Evolutionary conservation across 2,329 filamentous ascomycete species (phyloP), one percentile per base, ranked within the genome.

Genomic region (Clarireedia homoeocarpa): DNA sequence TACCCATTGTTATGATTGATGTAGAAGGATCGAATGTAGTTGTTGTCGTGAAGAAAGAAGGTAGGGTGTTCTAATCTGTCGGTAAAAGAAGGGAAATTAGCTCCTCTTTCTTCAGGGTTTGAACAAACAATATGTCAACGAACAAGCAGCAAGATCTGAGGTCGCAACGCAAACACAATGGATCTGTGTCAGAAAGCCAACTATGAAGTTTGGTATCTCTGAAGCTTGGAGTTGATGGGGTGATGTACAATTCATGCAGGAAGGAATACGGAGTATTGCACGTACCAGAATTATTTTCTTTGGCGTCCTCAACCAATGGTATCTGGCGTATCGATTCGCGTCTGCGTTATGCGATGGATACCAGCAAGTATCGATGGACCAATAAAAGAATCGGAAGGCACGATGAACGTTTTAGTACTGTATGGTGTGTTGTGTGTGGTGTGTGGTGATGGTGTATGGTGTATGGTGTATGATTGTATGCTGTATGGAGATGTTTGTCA

Each of bases 1-100:
- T 69, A 69, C 67, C 67, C 66, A 69, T 69, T 66, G 62, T 67
- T 39, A 63, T 46, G 58, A 61, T 52, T 65, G 50, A 42, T 61
- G 60, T 62, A 65, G 65, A 67, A 68, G 57, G 66, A 61, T 62
- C 64, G 64, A 66, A 61, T 47, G 60, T 51, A 53, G 55, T 61
- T 48, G 55, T 50, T 23, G 26, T 42, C 12, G 45, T 48, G 26
- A 44, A 55, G 24, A 42, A 36, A 55, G 52, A 50, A 50, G 46
- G 52, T 44, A 39, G 46, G 52, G 50, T 45, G 36, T 50, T 55
- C 36, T 49, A 42, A 55, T 48, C 24, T 44, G 17, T 44, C 17
- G 46, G 36, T 36, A 44, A 26, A 40, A 36, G 47, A 48, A n/a
- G 24, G 17, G 9, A 44, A 55, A 55, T 55, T 49, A 55, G 52